Conservation (phyloP, 2,329 filamentous ascomycete genomes). For the Zymoseptoria brevis region DNA sequence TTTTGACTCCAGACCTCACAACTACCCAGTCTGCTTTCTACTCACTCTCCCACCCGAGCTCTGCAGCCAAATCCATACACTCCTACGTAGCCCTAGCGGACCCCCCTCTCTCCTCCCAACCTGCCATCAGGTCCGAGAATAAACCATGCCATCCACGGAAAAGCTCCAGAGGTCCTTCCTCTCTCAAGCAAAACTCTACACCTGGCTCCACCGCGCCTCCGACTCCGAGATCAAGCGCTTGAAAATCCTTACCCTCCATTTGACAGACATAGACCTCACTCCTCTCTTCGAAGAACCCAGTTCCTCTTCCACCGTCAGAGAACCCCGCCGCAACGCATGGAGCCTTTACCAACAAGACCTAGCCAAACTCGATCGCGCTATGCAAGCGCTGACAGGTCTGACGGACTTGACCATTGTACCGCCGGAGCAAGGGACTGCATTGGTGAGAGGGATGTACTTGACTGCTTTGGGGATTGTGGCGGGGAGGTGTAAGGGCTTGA, state of each 20-base stretch:
- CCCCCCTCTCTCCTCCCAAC: conserved; percentile 11
- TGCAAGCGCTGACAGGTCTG: conserved; percentile 17
- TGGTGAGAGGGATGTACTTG: conserved; percentile 21
- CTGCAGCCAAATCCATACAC: conserved; percentile 7
- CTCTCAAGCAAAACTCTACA: conserved; percentile 22
- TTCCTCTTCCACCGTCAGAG: not conserved
- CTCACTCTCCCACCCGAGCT: conserved; percentile 15
- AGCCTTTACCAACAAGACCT: conserved; percentile 23
- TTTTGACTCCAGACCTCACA: not conserved
- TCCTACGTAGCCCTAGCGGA: conserved; percentile 1
- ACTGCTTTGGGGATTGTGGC: conserved; percentile 13
- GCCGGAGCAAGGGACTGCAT: conserved; percentile 15
- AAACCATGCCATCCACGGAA: conserved; percentile 17
- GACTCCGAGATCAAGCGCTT: conserved; percentile 17
- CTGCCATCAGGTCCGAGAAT: conserved; percentile 18
- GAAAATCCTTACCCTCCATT: conserved; percentile 12
- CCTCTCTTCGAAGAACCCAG: conserved; percentile 2
- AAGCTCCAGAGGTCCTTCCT: conserved; percentile 18
- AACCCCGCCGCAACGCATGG: conserved; percentile 13
- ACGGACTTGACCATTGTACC: conserved; percentile 16
- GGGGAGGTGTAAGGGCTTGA: not conserved
- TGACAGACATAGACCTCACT: conserved; percentile 25
- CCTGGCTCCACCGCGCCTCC: conserved; percentile 20
- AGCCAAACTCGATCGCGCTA: conserved; percentile 14
- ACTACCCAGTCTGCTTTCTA: not conserved